Evolutionary conservation across 345 rosid genomes (phyloP).

Genomic region (Camelina hispida): DNA sequence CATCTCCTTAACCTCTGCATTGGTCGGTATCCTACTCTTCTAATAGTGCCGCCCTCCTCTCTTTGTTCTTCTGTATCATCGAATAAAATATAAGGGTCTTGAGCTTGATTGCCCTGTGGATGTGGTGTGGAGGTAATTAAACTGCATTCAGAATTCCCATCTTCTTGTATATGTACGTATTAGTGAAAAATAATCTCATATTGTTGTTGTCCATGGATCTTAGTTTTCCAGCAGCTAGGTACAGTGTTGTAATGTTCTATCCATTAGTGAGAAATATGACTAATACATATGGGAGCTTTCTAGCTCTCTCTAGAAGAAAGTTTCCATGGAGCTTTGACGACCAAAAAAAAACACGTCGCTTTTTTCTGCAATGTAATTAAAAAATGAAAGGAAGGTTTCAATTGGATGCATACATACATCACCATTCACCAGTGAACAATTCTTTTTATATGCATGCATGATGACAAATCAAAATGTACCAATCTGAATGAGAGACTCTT

Average conservation of each 20-base stretch:
- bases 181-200: not conserved
- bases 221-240: conserved; percentile 20
- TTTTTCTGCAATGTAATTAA: not conserved
- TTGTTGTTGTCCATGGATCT: conserved; percentile 2
- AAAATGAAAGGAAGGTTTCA: not conserved
- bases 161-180: not conserved
- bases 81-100: conserved; percentile 3
- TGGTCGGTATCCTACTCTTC: conserved; percentile 65
- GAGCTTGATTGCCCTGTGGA: not conserved
- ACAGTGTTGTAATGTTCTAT: conserved; percentile 36
- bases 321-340: no score
- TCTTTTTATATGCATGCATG: not conserved
- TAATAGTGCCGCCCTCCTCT: not conserved
- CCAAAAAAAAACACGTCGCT: no score
- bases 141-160: not conserved
- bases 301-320: no score
- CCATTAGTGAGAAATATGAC: conserved; percentile 27
- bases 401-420: not conserved
- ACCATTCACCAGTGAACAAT: not conserved
- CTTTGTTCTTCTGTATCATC: conserved; percentile 4
- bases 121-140: conserved; percentile 2
- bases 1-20: conserved; percentile 62
- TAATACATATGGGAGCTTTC: no score
- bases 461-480: conserved; percentile 15
- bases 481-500: not conserved